phyloP scores from a whole-genome alignment of 2,329 filamentous ascomycete genomes.

The Dothideomycetidae sp. region DNA sequence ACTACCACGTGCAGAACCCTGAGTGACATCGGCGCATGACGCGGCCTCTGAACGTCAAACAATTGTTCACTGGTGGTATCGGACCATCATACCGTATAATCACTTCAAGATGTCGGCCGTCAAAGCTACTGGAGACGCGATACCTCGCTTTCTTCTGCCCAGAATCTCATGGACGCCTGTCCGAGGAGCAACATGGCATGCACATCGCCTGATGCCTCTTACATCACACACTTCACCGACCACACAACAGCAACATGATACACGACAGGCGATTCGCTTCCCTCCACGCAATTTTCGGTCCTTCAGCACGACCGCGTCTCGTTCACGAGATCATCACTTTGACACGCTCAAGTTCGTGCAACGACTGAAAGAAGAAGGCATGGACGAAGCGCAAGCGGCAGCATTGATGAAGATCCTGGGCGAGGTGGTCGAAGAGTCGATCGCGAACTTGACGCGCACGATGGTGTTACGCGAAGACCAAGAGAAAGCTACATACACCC shows the following conservation, averaged over 20 bases:
- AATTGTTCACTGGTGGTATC: too few species aligned
- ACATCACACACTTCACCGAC: background rate
- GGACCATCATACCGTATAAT: too few species aligned
- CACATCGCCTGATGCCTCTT: constrained; percentile 1
- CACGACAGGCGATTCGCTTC: constrained; percentile 2
- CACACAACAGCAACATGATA: background rate
- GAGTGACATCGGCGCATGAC: too few species aligned
- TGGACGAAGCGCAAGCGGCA: constrained; percentile 85
- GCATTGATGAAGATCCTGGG: constrained; percentile 98
- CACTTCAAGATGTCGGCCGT: background rate
- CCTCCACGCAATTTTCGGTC: constrained; percentile 14
- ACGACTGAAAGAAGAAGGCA: constrained; percentile 74
- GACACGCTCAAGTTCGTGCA: constrained; percentile 97
- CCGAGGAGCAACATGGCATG: constrained; percentile 8
- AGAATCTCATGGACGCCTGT: constrained; percentile 21
- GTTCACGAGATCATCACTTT: constrained; percentile 75
- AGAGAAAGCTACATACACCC: constrained; percentile 59
- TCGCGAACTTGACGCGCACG: constrained; percentile 90
- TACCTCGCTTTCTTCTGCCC: constrained; percentile 27
- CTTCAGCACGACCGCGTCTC: constrained; percentile 55
- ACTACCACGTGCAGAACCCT: too few species aligned
- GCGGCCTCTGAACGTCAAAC: too few species aligned
- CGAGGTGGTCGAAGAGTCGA: constrained; percentile 95
- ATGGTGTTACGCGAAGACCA: constrained; percentile 96
- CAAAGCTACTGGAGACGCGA: constrained; percentile 14